Evolutionary conservation across 2,329 filamentous ascomycete species (phyloP).

Genomic region (Herpotrichia juniperi): DNA sequence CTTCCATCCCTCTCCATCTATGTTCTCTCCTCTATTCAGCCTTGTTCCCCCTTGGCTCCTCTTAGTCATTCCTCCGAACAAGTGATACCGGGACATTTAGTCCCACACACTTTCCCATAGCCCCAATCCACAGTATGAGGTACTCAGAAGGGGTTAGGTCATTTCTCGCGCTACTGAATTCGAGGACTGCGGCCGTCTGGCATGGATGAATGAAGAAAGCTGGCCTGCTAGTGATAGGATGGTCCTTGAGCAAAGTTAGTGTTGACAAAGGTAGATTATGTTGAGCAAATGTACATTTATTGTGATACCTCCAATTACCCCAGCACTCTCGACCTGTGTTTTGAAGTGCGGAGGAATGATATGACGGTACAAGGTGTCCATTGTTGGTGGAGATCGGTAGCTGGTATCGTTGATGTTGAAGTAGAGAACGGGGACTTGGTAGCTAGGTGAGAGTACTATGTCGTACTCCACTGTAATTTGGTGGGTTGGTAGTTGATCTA

Average conservation of each 20-base stretch:
- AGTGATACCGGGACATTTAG: conserved; percentile 77
- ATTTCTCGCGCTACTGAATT: conserved; percentile 49
- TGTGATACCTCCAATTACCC: conserved; percentile 48
- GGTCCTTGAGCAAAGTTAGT: conserved; percentile 62
- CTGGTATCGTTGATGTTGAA: conserved; percentile 36
- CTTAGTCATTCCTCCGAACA: conserved; percentile 19
- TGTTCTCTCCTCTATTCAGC: no score
- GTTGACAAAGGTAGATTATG: background rate
- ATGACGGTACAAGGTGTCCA: conserved; percentile 41
- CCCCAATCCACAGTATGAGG: conserved; percentile 86
- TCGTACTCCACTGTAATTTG: conserved; percentile 42
- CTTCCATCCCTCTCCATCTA: no score
- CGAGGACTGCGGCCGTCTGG: conserved; percentile 81
- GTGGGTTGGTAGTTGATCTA: conserved; percentile 4
- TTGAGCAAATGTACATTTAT: conserved; percentile 31
- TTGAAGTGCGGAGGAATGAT: conserved; percentile 43
- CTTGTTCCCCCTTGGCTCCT: no score
- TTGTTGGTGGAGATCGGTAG: conserved; percentile 35
- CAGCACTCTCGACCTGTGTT: conserved; percentile 39
- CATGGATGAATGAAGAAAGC: conserved; percentile 94
- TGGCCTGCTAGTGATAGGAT: conserved; percentile 79
- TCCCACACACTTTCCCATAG: conserved; percentile 80
- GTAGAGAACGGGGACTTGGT: conserved; percentile 55
- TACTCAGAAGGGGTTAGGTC: conserved; percentile 66
- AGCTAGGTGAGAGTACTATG: conserved; percentile 51